phyloP scores from a whole-genome alignment of 208 protist genomes.

The Acanthamoeba lenticulata region DNA sequence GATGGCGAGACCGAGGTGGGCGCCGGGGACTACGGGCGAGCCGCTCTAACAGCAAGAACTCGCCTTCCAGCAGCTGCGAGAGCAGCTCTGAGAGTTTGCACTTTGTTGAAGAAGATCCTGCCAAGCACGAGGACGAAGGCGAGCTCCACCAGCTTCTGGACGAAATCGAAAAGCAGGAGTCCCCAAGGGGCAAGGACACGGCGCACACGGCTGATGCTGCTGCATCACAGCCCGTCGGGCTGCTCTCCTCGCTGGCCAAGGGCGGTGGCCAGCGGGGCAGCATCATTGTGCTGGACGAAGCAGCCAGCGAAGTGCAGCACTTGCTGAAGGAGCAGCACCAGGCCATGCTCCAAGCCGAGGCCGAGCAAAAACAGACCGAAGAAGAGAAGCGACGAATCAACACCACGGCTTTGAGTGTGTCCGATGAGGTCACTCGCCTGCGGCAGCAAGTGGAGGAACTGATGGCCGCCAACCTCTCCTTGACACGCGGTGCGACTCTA shows the following conservation, averaged over 20 bases:
- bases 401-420: neutral
- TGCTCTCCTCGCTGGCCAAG: neutral
- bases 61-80: neutral
- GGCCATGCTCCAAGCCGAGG: neutral
- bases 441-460: neutral
- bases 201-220: neutral
- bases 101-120: neutral
- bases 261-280: neutral
- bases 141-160: neutral
- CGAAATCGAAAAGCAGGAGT: neutral
- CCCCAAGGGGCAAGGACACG: neutral
- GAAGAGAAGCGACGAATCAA: neutral
- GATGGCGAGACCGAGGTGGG: neutral
- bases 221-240: neutral
- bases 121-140: neutral
- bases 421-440: neutral
- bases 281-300: neutral
- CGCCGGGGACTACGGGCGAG: neutral
- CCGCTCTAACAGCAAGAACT: neutral
- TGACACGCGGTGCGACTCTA: neutral
- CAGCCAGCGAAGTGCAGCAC: neutral
- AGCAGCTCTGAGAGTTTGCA: neutral
- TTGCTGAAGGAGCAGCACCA: conserved; percentile 14
- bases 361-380: neutral
- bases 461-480: conserved; percentile 11